These are phyloP conservation scores for Paecilomyces dactylethromorphus DNA, from an alignment of 2,329 filamentous ascomycete species.

Conservation along the genomic window DNA sequence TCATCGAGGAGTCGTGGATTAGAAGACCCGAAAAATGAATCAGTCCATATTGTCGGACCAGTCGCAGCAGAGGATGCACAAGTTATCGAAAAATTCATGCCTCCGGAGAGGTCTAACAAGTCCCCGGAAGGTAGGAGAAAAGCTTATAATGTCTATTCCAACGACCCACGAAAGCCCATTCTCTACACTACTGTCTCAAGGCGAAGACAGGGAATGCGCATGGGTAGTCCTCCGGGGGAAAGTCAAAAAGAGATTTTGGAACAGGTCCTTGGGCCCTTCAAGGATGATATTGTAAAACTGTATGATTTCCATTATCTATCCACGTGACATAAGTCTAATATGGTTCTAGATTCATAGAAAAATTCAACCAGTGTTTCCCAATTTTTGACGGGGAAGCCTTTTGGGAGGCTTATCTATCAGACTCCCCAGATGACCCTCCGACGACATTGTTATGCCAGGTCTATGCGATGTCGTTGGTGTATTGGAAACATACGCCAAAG, in stretches of 20 bases:
- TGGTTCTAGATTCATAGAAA: conserved; percentile 44
- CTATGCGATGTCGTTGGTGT: conserved; percentile 52
- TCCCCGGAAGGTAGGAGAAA: conserved; percentile 35
- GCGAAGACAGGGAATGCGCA: conserved; percentile 41
- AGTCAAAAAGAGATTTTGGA: conserved; percentile 52
- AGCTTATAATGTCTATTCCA: conserved; percentile 47
- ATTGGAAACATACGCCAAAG: conserved; percentile 48
- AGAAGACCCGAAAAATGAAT: conserved; percentile 34
- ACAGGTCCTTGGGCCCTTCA: conserved; percentile 52
- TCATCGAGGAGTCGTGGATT: conserved; percentile 24
- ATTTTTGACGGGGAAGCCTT: conserved; percentile 53
- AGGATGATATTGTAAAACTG: conserved; percentile 45
- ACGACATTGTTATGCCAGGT: conserved; percentile 52
- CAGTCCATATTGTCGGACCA: conserved; percentile 53
- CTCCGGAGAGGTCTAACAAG: conserved; percentile 32
- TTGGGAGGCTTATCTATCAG: conserved; percentile 41
- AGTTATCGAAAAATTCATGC: conserved; percentile 54
- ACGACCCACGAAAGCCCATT: conserved; percentile 39
- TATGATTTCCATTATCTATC: conserved; percentile 34
- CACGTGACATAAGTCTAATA: conserved; percentile 1
- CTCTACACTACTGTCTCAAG: conserved; percentile 45
- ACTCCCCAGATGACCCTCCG: conserved; percentile 44
- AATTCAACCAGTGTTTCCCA: conserved; percentile 56
- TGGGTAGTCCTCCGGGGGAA: conserved; percentile 35
- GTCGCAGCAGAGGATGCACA: conserved; percentile 55